Conservation (phyloP, 257 asterid species). For the Solanum gandarillasii region DNA sequence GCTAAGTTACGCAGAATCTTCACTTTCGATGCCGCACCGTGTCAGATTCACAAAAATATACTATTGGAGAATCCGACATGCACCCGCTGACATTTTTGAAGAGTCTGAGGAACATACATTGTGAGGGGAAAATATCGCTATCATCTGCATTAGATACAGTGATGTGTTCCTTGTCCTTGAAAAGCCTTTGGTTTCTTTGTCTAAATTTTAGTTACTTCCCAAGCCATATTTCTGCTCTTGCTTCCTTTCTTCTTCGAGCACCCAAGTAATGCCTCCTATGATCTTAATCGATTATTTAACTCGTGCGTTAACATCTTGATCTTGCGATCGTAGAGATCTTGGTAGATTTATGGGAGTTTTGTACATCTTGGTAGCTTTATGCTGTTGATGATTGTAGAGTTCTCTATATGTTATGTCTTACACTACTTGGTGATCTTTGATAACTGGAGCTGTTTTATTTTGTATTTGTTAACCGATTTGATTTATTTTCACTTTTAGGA, state of each 20-base stretch:
- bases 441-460: neutral
- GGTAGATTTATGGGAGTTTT: neutral
- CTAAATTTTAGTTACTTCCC: neutral
- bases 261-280: neutral
- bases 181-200: neutral
- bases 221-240: neutral
- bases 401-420: neutral
- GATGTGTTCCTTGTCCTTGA: neutral
- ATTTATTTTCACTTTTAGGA: conserved; percentile 38
- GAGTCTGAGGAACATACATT: neutral
- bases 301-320: neutral
- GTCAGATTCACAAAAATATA: neutral
- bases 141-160: neutral
- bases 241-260: neutral
- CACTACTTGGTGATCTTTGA: neutral
- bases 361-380: neutral
- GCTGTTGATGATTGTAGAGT: neutral
- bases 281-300: neutral
- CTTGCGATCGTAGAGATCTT: neutral
- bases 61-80: neutral
- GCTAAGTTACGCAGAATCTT: neutral
- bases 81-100: neutral
- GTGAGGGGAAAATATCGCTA: neutral
- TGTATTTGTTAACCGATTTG: neutral
- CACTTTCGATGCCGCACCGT: neutral